Evolutionary conservation across 202 grass and related monocot species (phyloP).

Genomic region (Schoenoplectus tabernaemontani): DNA sequence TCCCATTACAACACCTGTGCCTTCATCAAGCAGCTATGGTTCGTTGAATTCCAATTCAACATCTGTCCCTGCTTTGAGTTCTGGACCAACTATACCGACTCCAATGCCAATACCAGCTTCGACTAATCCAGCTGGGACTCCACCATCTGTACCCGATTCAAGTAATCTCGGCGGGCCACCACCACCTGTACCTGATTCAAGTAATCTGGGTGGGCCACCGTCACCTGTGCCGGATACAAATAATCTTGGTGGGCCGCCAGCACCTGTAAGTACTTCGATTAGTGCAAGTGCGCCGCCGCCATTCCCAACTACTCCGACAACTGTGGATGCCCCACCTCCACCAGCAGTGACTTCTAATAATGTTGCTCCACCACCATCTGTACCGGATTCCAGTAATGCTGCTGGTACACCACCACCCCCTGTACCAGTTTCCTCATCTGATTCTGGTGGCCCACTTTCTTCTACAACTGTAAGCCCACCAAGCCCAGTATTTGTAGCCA

Average conservation of each 20-base stretch:
- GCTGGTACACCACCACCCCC: neutral
- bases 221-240: neutral
- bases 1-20: neutral
- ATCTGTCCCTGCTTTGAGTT: neutral
- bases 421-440: neutral
- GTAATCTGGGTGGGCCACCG: neutral
- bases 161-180: neutral
- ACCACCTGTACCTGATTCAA: neutral
- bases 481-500: constrained; percentile 17
- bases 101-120: neutral
- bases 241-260: neutral
- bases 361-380: too few relatives aligned
- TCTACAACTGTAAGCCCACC: constrained; percentile 28
- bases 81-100: too few relatives aligned
- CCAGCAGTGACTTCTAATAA: too few relatives aligned
- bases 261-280: neutral
- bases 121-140: neutral
- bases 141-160: neutral
- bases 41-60: neutral
- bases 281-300: neutral
- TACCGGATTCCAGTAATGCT: neutral
- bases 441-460: constrained; percentile 1
- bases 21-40: neutral
- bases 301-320: neutral
- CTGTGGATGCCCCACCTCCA: neutral